Percentiles rank a stretch among this genome's conserved stretches.
phyloP scores from a whole-genome alignment of 2,329 filamentous ascomycete genomes.

The Aspergillus awamori region DNA sequence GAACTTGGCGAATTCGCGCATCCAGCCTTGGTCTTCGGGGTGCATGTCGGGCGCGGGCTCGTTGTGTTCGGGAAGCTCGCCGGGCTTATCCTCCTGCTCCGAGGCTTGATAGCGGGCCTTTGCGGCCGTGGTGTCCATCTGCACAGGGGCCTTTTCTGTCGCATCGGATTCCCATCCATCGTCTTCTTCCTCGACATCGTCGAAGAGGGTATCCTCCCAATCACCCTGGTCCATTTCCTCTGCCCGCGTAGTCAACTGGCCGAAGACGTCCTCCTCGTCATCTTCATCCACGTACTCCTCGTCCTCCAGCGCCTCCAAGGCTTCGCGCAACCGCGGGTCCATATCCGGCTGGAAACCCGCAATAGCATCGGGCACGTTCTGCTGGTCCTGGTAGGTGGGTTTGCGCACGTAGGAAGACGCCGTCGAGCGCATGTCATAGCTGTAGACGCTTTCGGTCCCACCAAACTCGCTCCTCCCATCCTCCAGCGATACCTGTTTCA shows the following conservation, averaged over 20 bases:
- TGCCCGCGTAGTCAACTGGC: constrained; percentile 66
- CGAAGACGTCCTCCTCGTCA: constrained; percentile 80
- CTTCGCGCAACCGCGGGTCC: constrained; percentile 89
- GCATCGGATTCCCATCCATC: constrained; percentile 94
- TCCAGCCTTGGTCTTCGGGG: constrained; percentile 78
- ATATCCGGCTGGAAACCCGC: constrained; percentile 96
- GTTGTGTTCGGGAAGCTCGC: constrained; percentile 42
- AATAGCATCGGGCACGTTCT: constrained; percentile 87
- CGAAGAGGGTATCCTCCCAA: constrained; percentile 67
- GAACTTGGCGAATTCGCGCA: constrained; percentile 91
- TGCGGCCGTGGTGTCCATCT: constrained; percentile 33
- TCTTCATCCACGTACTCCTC: constrained; percentile 89
- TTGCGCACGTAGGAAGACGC: constrained; percentile 76
- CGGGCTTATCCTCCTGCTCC: constrained; percentile 26
- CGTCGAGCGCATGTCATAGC: constrained; percentile 41
- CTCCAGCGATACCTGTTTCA: constrained; percentile 61
- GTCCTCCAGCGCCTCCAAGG: constrained; percentile 90
- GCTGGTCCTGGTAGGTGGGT: constrained; percentile 85
- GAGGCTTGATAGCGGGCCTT: constrained; percentile 8
- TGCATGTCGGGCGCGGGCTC: constrained; percentile 48
- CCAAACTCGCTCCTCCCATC: constrained; percentile 27
- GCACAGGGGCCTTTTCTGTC: constrained; percentile 72
- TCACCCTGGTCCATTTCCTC: constrained; percentile 76
- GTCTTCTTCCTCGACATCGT: constrained; percentile 59
- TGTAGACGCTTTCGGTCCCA: constrained; percentile 39